Base-by-base conservation (phyloP, 331 rosid genomes). In the Malus hybrid region DNA sequence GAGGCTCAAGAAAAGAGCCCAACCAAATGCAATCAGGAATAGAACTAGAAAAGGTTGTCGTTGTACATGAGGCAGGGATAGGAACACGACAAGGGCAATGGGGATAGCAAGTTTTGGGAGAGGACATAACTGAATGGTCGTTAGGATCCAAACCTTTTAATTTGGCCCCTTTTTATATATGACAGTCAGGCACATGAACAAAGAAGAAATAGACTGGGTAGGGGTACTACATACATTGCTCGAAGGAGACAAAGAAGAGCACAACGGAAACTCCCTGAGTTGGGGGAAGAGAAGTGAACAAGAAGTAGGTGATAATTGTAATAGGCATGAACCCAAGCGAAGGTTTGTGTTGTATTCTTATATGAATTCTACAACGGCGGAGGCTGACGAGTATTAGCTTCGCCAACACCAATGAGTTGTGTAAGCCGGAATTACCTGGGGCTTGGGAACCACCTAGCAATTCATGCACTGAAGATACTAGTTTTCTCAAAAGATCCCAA, bases 381-480 rank as follows among this genome's bases (percentile, higher is more conserved):
- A 55, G 27, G 61, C 2, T 55, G 5, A 55, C 12, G 4, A 16
- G 20, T n/a, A 6, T 55, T 5, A 55, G 12, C 27, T 12, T 12
- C 27, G 0, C 10, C 27, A 0, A n/a, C 2, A 56, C 24, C 27
- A 7, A 56, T n/a, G 1, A n/a, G 61, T 56, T 56, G 0, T 8
- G 27, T 56, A 18, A 56, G 5, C 5, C 8, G 2, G 27, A 56
- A 55, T 8, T 48, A 7, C 3, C 1, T 0, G 0, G 19, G 1
- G 3, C 55, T 5, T 48, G 0, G 3, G 55, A 48, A 19, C 11
- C 24, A 18, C 4, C 1, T 0, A 2, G 27, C 11, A 55, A n/a
- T 55, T 16, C 12, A 0, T 19, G 27, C 2, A 16, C 5, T 55
- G 2, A 55, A 55, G 1, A 55, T 2, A 19, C 61, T 55, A 2